Evolutionary conservation across 495 filamentous ascomycete genomes (phyloP).

Genomic region (Darksidea phi): DNA sequence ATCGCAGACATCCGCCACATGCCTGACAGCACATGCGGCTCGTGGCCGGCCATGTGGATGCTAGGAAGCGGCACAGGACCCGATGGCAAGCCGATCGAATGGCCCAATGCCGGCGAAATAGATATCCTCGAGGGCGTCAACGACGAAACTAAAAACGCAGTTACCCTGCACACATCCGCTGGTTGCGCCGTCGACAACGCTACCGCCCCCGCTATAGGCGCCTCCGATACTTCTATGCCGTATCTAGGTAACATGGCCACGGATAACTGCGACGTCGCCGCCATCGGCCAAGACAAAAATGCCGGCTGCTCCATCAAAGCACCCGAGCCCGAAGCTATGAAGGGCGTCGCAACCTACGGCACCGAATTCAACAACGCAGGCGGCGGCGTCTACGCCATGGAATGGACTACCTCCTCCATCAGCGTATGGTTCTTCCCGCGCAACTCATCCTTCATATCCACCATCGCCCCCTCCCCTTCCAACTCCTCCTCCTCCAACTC

Average conservation of each 20-base stretch:
- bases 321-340: background rate
- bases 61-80: constrained; percentile 23
- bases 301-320: constrained; percentile 34
- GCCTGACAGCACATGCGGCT: constrained; percentile 36
- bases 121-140: constrained; percentile 43
- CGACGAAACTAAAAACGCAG: constrained; percentile 31
- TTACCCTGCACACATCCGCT: constrained; percentile 40
- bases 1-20: constrained; percentile 39
- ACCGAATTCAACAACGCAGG: constrained; percentile 36
- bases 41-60: constrained; percentile 42
- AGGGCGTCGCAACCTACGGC: constrained; percentile 50
- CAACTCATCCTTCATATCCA: too few relatives aligned
- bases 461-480: background rate
- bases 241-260: constrained; percentile 28
- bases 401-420: constrained; percentile 31
- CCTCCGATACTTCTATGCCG: background rate
- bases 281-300: constrained; percentile 29
- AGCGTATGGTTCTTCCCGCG: constrained; percentile 32
- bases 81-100: background rate
- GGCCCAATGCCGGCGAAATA: constrained; percentile 60
- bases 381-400: constrained; percentile 39
- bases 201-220: background rate
- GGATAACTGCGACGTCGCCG: constrained; percentile 35
- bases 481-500: background rate
- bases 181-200: constrained; percentile 35